Evolutionary conservation across 2,329 filamentous ascomycete species (phyloP), one percentile per base, ranked within the genome.

Genomic region (Cercospora sp.): DNA sequence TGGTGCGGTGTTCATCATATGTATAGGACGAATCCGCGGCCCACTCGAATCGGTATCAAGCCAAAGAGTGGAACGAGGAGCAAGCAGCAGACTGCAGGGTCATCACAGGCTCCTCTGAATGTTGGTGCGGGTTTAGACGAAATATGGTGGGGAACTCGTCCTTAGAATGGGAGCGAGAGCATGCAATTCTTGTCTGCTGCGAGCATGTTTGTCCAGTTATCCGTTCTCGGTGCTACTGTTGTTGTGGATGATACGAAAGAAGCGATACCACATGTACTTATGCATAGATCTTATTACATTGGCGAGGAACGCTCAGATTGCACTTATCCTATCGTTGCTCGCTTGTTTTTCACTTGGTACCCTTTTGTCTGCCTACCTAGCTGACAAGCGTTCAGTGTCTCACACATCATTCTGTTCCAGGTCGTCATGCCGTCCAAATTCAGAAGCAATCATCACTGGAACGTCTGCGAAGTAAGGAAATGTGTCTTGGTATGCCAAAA

Each of bases 1-100:
- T 64, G 62, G 58, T 64, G 13, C 20, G 30, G 45, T 40, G 23
- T 26, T 33, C 53, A 20, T 36, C 48, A 58, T 31, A 57, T 51
- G 51, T 31, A 18, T 33, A 58, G 20, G 48, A 57, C 28, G 16
- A 36, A 18, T 58, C 30, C 53, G 53, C 40, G 28, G 7, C 31
- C 62, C 36, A 23, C 51, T 16, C 26, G 62, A 20, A 53, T 20
- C 30, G 18, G 31, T 12, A 58, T 55, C 23, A 55, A 55, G 26
- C 9, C 61, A 30, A 57, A 55, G 28, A 23, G 7, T 12, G 45
- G 18, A 3, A 23, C 45, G 45, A 51, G 45, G 12, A 23, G 18
- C 45, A 51, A 23, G 20, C 45, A 51, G 45, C 45, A 51, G 10
- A 48, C 9, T 26, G 18, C 45, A 13, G 45, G 45, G 10, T 23